Evolutionary conservation across 371 early-diverging fungal genomes (phyloP), one percentile per base, ranked within the genome.

Genomic region (Rhizopus microsporus): DNA sequence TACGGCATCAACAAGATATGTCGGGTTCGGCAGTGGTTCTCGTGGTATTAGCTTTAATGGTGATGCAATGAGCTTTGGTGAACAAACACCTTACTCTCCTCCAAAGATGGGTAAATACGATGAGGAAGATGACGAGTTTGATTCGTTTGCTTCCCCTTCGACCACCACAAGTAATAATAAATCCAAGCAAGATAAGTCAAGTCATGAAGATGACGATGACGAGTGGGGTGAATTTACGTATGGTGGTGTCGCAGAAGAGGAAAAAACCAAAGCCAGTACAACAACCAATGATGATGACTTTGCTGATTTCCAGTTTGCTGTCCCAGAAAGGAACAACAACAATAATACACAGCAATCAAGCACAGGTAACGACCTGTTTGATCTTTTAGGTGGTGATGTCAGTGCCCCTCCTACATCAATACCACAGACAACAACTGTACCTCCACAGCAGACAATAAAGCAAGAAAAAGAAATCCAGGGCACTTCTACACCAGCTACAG

Each of bases 241-340:
- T 53, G 75, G 78, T 44, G 65, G 58, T n/a, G 69, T 60, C n/a
- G 67, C 57, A 12, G 53, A 46, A 29, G 46, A 46, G 29, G 30
- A 5, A 46, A 23, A 23, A 7, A 23, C 2, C 17, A 46, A 29
- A 7, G 3, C 7, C 46, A 46, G 8, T 2, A 39, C 9, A 15
- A 33, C 17, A 15, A 33, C 46, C 10, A 8, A 47, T 3, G 62
- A 62, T 42, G 63, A 84, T 54, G 87, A 87, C 39, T 87, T 87
- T 65, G 81, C 75, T 55, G 87, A 87, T 51, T 87, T 87, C 52
- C 85, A 84, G 50, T 72, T 74, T 42, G 85, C 87, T 1, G 75
- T 80, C 35, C 68, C 61, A 13, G 13, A 52, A 54, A 4, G 29
- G 65, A 3, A 40, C 43, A 46, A 39, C 58, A 23, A 23, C 23